Evolutionary conservation across 495 filamentous ascomycete species (phyloP), one percentile per base, ranked within the genome.

Genomic region (Hypoxylon fragiforme): DNA sequence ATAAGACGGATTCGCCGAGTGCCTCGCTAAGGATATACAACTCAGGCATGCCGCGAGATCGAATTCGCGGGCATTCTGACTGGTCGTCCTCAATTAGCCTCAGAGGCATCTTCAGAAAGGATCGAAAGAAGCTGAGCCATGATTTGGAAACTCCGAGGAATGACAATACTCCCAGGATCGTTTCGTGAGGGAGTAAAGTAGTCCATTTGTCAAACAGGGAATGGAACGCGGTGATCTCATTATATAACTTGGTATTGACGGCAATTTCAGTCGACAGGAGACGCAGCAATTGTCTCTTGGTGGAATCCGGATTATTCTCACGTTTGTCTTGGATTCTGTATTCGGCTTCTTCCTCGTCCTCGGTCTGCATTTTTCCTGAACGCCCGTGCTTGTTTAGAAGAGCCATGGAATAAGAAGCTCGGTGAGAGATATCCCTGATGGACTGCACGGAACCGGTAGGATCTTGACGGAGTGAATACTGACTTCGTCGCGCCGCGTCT

Each of bases 161-260:
- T 5, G 69, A 64, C 30, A 87, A 59, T 0, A 84, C 77, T 0
- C 75, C 64, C 12, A 81, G 48, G 11, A 87, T 76, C 0, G 83
- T 85, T 21, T 74, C 61, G 50, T 89, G 85, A 2, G 85, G 74
- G 19, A 88, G 71, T 3, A 80, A 74, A 1, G 84, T 81, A 22
- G 79, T 79, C 62, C 84, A 86, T 66, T 74, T 82, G 35, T 84
- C 71, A 54, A 87, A 86, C 40, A 81, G 77, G 7, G 85, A 85
- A 5, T 80, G 77, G 21, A 87, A 65, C 11, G 76, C 77, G 3
- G 84, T 86, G 38, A 87, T 77, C 15, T 82, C 73, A 4, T 78
- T 80, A 44, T 81, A 75, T 0, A 82, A 57, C n/a, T 64, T 68
- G 11, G 74, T 82, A 40, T 83, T 79, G 34, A 87, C 64, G n/a